Evolutionary conservation across 2,329 filamentous ascomycete genomes (phyloP).

Genomic region (Xylariaceae sp.): DNA sequence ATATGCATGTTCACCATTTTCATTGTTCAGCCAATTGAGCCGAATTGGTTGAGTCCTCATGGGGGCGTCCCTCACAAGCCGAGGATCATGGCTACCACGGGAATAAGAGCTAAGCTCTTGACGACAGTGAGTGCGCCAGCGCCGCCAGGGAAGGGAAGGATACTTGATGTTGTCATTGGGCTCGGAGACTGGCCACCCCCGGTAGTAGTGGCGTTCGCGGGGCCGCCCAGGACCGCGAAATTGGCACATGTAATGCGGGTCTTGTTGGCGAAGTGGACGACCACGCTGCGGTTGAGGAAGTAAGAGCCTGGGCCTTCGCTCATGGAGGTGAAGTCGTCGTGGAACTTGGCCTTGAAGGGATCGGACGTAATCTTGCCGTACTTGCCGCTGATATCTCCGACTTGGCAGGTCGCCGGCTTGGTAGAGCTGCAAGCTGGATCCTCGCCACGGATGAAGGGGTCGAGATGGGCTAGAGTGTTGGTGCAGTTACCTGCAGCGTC

Average conservation of each 20-base stretch:
- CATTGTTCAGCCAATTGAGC: background rate
- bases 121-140: conserved; percentile 17
- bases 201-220: conserved; percentile 28
- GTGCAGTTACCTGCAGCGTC: conserved; percentile 75
- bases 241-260: conserved; percentile 71
- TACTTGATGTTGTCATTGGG: conserved; percentile 1
- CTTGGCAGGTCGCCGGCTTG: conserved; percentile 70
- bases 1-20: conserved; percentile 5
- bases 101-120: conserved; percentile 33
- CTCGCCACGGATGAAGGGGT: conserved; percentile 72
- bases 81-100: conserved; percentile 32
- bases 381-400: conserved; percentile 80
- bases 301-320: conserved; percentile 58
- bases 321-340: conserved; percentile 65
- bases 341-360: conserved; percentile 57
- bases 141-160: conserved; percentile 4
- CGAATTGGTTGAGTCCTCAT: background rate
- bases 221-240: conserved; percentile 50
- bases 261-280: conserved; percentile 69
- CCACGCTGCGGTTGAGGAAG: conserved; percentile 70
- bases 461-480: conserved; percentile 69
- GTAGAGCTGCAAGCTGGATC: conserved; percentile 63
- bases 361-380: conserved; percentile 65
- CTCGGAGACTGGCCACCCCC: conserved; percentile 3
- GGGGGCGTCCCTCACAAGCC: conserved; percentile 24